A percentile compares a stretch with the other conserved stretches of the same genome.
Evolutionary conservation across 148 eudicot species (phyloP).

Genomic region (Amaranthus cruentus): DNA sequence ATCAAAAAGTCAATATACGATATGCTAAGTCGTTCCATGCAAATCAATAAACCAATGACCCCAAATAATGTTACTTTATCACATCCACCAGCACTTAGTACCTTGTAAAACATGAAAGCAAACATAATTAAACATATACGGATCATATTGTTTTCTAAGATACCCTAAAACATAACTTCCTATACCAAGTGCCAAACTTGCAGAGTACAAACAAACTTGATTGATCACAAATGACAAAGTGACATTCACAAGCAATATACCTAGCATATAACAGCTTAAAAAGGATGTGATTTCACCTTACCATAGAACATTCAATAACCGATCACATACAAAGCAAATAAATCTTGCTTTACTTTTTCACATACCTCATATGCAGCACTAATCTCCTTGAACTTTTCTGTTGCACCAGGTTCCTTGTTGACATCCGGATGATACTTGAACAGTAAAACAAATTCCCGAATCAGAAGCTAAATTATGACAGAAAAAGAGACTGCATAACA

Average conservation of each 20-base stretch:
- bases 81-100: neutral
- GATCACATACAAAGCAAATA: neutral
- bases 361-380: constrained; percentile 98
- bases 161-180: neutral
- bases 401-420: constrained; percentile 93
- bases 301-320: neutral
- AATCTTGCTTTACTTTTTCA: neutral
- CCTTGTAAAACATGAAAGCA: neutral
- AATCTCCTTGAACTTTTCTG: constrained; percentile 99
- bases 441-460: constrained; percentile 17
- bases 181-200: neutral
- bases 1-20: neutral
- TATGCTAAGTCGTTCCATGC: neutral
- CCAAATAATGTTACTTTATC: neutral
- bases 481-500: neutral
- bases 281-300: neutral
- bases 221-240: neutral
- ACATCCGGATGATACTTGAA: constrained; percentile 94
- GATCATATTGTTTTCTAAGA: neutral
- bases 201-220: neutral
- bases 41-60: neutral
- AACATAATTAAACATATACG: neutral
- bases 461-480: constrained; percentile 19
- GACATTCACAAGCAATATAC: neutral
- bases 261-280: constrained; percentile 3